These are phyloP conservation scores for Drosera spatulata DNA, from an alignment of 179 eudicot genomes.

Conservation along the genomic window DNA sequence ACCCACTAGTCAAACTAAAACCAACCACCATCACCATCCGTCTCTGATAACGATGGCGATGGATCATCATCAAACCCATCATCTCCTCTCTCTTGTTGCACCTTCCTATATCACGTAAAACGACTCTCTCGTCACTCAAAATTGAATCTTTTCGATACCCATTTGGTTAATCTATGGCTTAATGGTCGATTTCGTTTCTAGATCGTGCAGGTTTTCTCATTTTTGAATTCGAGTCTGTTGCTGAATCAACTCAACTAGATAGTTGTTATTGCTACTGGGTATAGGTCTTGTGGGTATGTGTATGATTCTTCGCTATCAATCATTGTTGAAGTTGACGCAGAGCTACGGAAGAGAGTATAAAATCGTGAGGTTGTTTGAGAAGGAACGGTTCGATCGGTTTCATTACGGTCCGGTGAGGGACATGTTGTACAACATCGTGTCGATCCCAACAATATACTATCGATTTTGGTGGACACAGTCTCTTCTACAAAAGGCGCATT, in stretches of 20 bases:
- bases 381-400: too few relatives aligned
- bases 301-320: conserved; percentile 73
- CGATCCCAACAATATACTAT: too few relatives aligned
- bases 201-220: conserved; percentile 50
- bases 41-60: too few relatives aligned
- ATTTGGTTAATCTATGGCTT: neutral
- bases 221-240: conserved; percentile 63
- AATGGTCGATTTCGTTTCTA: neutral
- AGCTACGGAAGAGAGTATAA: conserved; percentile 14
- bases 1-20: too few relatives aligned
- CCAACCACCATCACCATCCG: too few relatives aligned
- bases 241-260: conserved; percentile 84
- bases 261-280: conserved; percentile 78
- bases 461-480: too few relatives aligned
- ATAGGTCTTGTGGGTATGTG: conserved; percentile 56
- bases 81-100: conserved; percentile 41
- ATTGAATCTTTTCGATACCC: neutral
- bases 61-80: conserved; percentile 10
- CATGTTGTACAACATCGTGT: too few relatives aligned
- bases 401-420: too few relatives aligned
- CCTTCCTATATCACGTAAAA: conserved; percentile 66
- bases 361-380: too few relatives aligned
- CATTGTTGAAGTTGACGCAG: conserved; percentile 27
- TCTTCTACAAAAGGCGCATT: too few relatives aligned
- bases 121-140: conserved; percentile 1